phyloP scores from a whole-genome alignment of 2,329 filamentous ascomycete genomes.

The Clonostachys rosea region DNA sequence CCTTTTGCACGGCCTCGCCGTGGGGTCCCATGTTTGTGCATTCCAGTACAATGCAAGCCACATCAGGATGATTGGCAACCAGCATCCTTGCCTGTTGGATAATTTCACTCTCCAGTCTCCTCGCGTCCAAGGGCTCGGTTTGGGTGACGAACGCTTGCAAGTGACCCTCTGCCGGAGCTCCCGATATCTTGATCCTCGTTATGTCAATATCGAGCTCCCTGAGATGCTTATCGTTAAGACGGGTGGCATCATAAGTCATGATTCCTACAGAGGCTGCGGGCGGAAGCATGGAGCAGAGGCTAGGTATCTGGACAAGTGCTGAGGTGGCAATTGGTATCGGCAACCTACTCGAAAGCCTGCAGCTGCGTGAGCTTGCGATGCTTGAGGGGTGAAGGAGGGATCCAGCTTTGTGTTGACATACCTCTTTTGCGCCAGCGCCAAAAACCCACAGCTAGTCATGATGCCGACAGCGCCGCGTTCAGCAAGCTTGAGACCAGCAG shows the following conservation, averaged over 20 bases:
- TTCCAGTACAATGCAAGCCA: conserved; percentile 16
- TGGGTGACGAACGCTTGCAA: conserved; percentile 9
- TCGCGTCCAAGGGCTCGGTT: conserved; percentile 9
- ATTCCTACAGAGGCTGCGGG: conserved; percentile 16
- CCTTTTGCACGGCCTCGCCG: conserved; percentile 19
- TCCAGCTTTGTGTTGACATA: conserved; percentile 5
- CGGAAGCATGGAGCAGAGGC: conserved; percentile 16
- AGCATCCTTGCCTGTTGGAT: conserved; percentile 8
- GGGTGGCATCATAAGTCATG: conserved; percentile 19
- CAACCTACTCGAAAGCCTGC: conserved; percentile 18
- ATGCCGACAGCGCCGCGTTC: conserved; percentile 25
- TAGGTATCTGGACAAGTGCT: conserved; percentile 24
- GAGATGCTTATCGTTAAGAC: conserved; percentile 13
- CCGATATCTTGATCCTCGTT: conserved; percentile 9
- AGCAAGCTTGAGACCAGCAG: conserved; percentile 21
- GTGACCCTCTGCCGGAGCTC: conserved; percentile 11
- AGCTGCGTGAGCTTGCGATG: neutral
- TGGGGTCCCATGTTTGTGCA: conserved; percentile 30
- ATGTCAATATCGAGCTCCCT: conserved; percentile 11
- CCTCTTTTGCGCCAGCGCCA: conserved; percentile 25
- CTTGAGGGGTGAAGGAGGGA: no score
- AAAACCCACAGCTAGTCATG: conserved; percentile 31
- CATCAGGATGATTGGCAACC: conserved; percentile 8
- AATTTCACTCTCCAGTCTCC: conserved; percentile 11
- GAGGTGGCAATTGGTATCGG: conserved; percentile 28